Evolutionary conservation across 2,329 filamentous ascomycete species (phyloP), one percentile per base, ranked within the genome.

Genomic region (Fusarium oligoseptatum): DNA sequence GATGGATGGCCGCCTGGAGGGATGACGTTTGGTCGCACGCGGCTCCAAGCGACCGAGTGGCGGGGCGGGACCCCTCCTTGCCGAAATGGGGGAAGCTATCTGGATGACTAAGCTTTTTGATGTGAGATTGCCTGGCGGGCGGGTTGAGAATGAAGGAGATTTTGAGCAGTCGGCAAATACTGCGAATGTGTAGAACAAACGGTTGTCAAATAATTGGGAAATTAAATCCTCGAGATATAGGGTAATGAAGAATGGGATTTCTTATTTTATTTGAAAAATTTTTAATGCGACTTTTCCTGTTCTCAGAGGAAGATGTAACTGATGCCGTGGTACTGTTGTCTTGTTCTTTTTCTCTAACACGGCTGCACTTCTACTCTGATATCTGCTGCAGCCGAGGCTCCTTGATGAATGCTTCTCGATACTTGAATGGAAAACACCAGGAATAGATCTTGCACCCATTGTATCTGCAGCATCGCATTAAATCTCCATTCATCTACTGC

Each of bases 11-110:
- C 61, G 75, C 76, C 76, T 76, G 57, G 76, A 69, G 67, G 45
- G 75, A 78, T 78, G 76, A 78, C 76, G 76, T 78, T 77, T 76
- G 64, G 37, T 71, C 52, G 70, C 67, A 74, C 70, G 68, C 68
- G 74, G 73, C 73, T 64, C 32, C 66, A 64, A 71, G 58, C 61
- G 52, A 68, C 48, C 17, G 39, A 36, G 61, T 63, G 70, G 73
- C 56, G 50, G 66, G 32, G 48, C 41, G 12, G 29, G 29, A 66
- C 68, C 67, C 72, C 65, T 65, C 69, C 52, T 69, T 34, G 36
- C 63, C 55, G 39, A 24, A 62, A 65, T 20, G 41, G 41, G 56
- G 56, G 56, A 24, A 58, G 6, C 1, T 75, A 67, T 55, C 61
- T 56, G 58, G 32, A 74, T 48, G 1, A 27, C 1, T 17, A 32